Percentiles rank a stretch among this genome's conserved stretches.
Evolutionary conservation across 495 filamentous ascomycete species (phyloP).

Genomic region (Penicillium bovifimosum): DNA sequence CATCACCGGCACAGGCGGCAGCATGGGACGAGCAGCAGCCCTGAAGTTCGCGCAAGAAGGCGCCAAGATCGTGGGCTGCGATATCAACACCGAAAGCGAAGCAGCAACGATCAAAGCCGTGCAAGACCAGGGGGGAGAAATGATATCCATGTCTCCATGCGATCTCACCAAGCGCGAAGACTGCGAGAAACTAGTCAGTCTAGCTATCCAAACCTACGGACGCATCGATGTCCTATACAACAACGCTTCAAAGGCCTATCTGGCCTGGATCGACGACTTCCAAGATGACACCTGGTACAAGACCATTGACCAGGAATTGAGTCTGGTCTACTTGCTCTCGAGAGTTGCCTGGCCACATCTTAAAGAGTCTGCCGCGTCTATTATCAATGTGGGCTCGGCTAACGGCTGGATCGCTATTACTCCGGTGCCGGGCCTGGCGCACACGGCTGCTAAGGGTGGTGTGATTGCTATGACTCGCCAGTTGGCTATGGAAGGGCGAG

Average conservation of each 20-base stretch:
- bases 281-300: neutral
- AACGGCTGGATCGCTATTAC: neutral
- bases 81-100: neutral
- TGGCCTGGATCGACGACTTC: neutral
- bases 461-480: conserved; percentile 1
- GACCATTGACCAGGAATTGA: neutral
- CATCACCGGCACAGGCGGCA: neutral
- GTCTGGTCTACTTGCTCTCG: neutral
- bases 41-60: conserved; percentile 1
- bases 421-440: neutral
- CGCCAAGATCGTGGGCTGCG: neutral
- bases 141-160: neutral
- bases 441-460: conserved; percentile 2
- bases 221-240: neutral
- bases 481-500: conserved; percentile 1
- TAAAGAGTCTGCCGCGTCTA: neutral
- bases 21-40: conserved; percentile 1
- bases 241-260: neutral
- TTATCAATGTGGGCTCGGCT: neutral
- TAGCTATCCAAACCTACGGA: neutral
- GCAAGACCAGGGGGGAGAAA: neutral
- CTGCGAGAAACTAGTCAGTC: neutral
- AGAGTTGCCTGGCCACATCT: neutral
- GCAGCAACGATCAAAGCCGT: neutral
- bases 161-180: neutral